A percentile compares a stretch with the other conserved stretches of the same genome.
Conservation (phyloP, 371 early-diverging fungal species). For the Lichtheimia ramosa region DNA sequence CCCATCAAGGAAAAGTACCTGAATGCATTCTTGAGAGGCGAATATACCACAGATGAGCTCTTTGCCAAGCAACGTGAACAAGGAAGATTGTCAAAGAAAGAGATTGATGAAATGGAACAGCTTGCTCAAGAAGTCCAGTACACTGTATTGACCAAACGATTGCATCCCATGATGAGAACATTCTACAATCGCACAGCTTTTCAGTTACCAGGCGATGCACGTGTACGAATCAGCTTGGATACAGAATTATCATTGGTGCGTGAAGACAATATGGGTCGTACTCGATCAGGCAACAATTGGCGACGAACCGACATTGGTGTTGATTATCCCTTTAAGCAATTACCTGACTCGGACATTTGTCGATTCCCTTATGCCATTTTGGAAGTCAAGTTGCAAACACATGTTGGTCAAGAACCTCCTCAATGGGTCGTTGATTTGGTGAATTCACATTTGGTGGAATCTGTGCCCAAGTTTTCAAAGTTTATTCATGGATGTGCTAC, state of each 20-base stretch:
- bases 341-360: conserved; percentile 85
- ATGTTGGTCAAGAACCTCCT: conserved; percentile 90
- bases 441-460: conserved; percentile 91
- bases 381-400: conserved; percentile 98
- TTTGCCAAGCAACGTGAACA: conserved; percentile 85
- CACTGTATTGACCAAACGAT: conserved; percentile 70
- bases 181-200: conserved; percentile 99
- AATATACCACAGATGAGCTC: conserved; percentile 78
- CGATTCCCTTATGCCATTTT: conserved; percentile 98
- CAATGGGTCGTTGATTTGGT: conserved; percentile 96
- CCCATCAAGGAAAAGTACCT: conserved; percentile 95
- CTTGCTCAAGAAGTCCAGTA: conserved; percentile 88
- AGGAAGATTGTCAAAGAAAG: conserved; percentile 80
- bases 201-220: conserved; percentile 98
- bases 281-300: conserved; percentile 90
- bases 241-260: conserved; percentile 97
- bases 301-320: conserved; percentile 91
- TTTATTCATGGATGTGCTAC: conserved; percentile 98
- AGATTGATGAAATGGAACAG: conserved; percentile 75
- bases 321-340: conserved; percentile 90
- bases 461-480: conserved; percentile 98
- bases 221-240: conserved; percentile 97
- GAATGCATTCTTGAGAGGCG: conserved; percentile 82
- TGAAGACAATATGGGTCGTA: conserved; percentile 83
- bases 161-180: conserved; percentile 92